Percentiles rank a stretch among this genome's conserved stretches.
phyloP scores from a whole-genome alignment of 176 grass and related monocot genomes.

The Triticum timopheevii region DNA sequence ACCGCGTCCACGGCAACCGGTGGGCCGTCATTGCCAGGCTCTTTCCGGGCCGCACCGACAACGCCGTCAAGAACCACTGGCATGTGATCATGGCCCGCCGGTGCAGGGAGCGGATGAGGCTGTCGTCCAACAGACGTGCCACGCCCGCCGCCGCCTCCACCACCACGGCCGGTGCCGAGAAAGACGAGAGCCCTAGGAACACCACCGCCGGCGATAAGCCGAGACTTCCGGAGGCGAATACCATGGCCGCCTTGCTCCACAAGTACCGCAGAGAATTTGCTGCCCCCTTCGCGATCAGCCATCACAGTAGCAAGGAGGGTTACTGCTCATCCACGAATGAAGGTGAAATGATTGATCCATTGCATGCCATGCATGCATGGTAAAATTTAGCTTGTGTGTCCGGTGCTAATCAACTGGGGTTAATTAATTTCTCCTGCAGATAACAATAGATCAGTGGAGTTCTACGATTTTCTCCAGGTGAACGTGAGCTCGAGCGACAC shows the following conservation, averaged over 20 bases:
- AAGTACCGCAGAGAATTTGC: constrained; percentile 56
- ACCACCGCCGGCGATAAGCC: neutral
- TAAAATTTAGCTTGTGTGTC: neutral
- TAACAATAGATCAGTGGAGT: constrained; percentile 54
- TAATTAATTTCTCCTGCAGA: constrained; percentile 43
- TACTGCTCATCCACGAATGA: constrained; percentile 45
- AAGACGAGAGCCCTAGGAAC: constrained; percentile 27
- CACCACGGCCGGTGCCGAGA: neutral
- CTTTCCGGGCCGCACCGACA: constrained; percentile 95
- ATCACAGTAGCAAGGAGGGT: constrained; percentile 32
- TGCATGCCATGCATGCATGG: neutral
- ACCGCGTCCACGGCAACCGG: constrained; percentile 78
- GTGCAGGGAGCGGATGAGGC: constrained; percentile 52
- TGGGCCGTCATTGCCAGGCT: constrained; percentile 92
- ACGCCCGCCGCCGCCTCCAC: neutral
- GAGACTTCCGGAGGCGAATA: constrained; percentile 11
- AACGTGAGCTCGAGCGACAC: constrained; percentile 78
- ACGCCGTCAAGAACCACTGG: constrained; percentile 99
- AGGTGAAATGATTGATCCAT: constrained; percentile 41
- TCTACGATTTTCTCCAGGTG: constrained; percentile 94
- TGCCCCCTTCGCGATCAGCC: constrained; percentile 42
- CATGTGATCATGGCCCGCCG: constrained; percentile 94
- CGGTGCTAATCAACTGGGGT: neutral
- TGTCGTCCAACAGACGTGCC: neutral
- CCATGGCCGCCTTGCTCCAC: constrained; percentile 50